Evolutionary conservation across 164 flowering plant genomes (phyloP), one percentile per base, ranked within the genome.

Genomic region (Umbilicus rupestris): DNA sequence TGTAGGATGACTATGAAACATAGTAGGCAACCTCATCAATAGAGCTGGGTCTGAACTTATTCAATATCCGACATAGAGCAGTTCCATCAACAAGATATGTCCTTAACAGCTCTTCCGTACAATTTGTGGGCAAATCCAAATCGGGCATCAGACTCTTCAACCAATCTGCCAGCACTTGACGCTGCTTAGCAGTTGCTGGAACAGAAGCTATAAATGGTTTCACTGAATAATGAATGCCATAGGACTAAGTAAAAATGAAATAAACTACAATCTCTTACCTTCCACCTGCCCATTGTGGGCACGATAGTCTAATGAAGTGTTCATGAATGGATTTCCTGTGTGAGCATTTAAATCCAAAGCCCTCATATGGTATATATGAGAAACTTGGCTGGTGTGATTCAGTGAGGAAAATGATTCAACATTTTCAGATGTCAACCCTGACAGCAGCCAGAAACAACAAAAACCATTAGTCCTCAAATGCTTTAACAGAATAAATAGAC

Each of bases 21-120:
- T 28, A 37, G 14, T 20, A 16, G 28, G 22, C 64, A 44, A 87
- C 93, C 93, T 82, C 81, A 49, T 73, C 55, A 0, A 75, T 41
- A 33, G 75, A 81, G 57, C 76, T 81, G 42, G 82, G 89, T 73
- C 72, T 80, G 42, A 89, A 71, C 77, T 72, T 83, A 68, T 78
- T 76, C 78, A 89, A 66, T 55, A 92, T 60, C 55, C 70, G 74
- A 72, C 80, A 78, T 10, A 92, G 74, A 68, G 79, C 74, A 64
- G 75, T 65, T 29, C 96, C 95, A 77, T 89, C 91, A 33, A 73
- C 60, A 75, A 92, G 82, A 71, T 73, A 70, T n/a, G 74, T 73
- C 75, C 92, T 81, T 41, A 92, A 55, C 47, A 87, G 91, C 74
- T 89, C 91, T 52, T 84, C 89, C 7, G 98, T 86, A 71, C 88